Evolutionary conservation across 441 rosid species (phyloP).

Genomic region (Pelargonium australe): DNA sequence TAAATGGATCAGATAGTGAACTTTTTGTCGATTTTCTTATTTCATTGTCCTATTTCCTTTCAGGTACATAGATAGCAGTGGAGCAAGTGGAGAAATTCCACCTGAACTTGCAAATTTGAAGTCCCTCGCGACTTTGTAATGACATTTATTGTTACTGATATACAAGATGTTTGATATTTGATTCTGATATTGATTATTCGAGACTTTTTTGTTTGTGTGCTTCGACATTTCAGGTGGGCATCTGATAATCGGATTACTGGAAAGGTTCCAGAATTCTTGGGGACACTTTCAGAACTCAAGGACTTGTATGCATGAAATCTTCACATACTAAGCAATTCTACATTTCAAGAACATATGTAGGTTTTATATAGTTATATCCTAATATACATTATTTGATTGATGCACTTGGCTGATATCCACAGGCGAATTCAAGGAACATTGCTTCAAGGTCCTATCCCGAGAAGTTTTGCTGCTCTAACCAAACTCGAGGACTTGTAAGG

Average conservation of each 20-base stretch:
- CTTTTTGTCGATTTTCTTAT: not conserved
- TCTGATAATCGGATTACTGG: conserved; percentile 51
- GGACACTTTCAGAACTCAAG: conserved; percentile 34
- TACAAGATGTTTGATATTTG: not conserved
- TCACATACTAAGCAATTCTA: not conserved
- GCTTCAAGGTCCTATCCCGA: conserved; percentile 56
- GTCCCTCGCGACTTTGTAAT: conserved; percentile 43
- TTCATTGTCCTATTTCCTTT: conserved; percentile 17
- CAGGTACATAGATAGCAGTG: conserved; percentile 57
- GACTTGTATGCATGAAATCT: conserved; percentile 34
- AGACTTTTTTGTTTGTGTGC: not conserved
- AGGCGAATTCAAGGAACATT: conserved; percentile 45
- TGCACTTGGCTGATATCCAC: conserved; percentile 7
- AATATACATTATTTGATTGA: not conserved
- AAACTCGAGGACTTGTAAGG: conserved; percentile 45
- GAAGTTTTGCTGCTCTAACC: conserved; percentile 34
- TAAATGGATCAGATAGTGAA: not conserved
- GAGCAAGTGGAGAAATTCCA: conserved; percentile 47
- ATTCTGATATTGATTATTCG: not conserved
- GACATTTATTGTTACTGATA: not conserved
- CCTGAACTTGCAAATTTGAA: conserved; percentile 41
- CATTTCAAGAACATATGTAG: not conserved
- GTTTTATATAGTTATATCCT: not conserved
- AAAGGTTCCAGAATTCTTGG: conserved; percentile 43
- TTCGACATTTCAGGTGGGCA: conserved; percentile 43